phyloP scores from a whole-genome alignment of 2,329 filamentous ascomycete genomes.

The Trichoderma sp. region DNA sequence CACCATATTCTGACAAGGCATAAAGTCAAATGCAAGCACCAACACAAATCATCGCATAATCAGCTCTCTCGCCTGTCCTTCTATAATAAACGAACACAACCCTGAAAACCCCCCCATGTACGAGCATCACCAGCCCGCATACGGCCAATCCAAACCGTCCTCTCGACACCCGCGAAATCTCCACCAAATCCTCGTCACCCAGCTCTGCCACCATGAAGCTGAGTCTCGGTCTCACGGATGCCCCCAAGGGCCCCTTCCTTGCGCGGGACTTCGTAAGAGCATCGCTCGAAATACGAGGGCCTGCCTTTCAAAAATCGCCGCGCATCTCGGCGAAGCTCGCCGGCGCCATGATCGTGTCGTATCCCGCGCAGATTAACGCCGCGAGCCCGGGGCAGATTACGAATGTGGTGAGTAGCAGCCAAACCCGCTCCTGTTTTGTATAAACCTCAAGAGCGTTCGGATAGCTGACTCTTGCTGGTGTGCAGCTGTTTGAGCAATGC shows the following conservation, averaged over 20 bases:
- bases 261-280: slow-evolving; percentile 8
- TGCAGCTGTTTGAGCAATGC: slow-evolving; percentile 15
- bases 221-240: slow-evolving; percentile 18
- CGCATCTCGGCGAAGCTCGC: slow-evolving; percentile 20
- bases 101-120: background rate
- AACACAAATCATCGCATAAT: background rate
- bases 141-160: slow-evolving; percentile 1
- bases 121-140: background rate
- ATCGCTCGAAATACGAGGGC: slow-evolving; percentile 15
- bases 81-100: background rate
- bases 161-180: slow-evolving; percentile 15
- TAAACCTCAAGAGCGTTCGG: background rate
- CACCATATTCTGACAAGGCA: no score
- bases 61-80: background rate
- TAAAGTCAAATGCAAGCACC: no score
- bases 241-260: slow-evolving; percentile 14
- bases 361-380: slow-evolving; percentile 16
- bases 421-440: background rate
- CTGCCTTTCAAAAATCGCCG: slow-evolving; percentile 22
- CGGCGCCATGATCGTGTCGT: slow-evolving; percentile 16
- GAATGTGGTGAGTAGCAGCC: background rate
- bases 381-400: slow-evolving; percentile 16
- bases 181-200: slow-evolving; percentile 11
- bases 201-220: slow-evolving; percentile 21
- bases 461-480: background rate